phyloP scores from a whole-genome alignment of 192 early-diverging fungal species.

The Entophlyctis helioformis region DNA sequence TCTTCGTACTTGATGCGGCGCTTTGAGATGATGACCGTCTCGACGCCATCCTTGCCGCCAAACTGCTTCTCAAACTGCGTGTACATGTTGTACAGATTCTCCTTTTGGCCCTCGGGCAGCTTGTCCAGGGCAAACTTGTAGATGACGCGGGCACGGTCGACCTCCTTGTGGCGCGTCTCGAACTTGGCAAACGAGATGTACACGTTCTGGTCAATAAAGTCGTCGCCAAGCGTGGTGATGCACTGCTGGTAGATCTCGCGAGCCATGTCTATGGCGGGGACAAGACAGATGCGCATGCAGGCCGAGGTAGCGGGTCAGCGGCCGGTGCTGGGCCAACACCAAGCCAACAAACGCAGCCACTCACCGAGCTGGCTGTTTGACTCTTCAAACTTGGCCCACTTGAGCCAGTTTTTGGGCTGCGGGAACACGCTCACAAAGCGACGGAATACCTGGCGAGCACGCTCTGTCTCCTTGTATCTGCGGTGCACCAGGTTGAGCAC shows the following conservation, averaged over 20 bases:
- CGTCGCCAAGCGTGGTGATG: conserved; percentile 77
- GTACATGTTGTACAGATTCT: conserved; percentile 89
- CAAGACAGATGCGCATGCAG: neutral
- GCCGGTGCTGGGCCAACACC: too few species aligned
- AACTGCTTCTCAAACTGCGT: conserved; percentile 95
- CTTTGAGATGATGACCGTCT: conserved; percentile 81
- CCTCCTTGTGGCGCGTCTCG: conserved; percentile 80
- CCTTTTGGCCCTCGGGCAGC: conserved; percentile 62
- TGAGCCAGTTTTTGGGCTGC: conserved; percentile 89
- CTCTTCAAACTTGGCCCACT: conserved; percentile 95
- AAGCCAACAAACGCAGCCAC: too few species aligned
- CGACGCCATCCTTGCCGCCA: conserved; percentile 78
- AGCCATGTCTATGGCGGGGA: conserved; percentile 38
- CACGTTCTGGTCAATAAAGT: conserved; percentile 84
- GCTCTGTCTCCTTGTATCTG: conserved; percentile 68
- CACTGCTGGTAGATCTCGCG: conserved; percentile 84
- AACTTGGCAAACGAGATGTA: conserved; percentile 96
- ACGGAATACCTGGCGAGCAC: conserved; percentile 68
- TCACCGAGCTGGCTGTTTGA: conserved; percentile 55
- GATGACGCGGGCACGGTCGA: conserved; percentile 87
- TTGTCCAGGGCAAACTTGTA: conserved; percentile 90
- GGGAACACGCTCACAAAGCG: conserved; percentile 84
- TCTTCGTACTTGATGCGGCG: conserved; percentile 85
- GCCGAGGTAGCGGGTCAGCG: too few species aligned
- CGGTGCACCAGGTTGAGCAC: too few species aligned